Evolutionary conservation across 495 filamentous ascomycete genomes (phyloP), one percentile per base, ranked within the genome.

Genomic region (Saxophila tyrrhenica): DNA sequence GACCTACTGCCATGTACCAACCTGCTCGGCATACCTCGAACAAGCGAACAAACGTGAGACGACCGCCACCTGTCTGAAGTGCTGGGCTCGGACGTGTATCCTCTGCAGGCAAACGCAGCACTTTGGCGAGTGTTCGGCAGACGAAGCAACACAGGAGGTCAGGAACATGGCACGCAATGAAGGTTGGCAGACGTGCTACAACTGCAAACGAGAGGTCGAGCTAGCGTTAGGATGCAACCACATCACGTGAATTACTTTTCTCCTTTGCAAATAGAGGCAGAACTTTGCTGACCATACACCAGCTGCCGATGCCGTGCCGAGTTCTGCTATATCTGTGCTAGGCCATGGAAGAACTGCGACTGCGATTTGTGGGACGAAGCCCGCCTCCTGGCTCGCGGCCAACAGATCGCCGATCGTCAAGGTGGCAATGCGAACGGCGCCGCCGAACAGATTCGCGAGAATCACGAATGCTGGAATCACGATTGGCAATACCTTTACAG

Each of bases 91-190:
- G 44, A 79, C 75, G 1, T 80, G 78, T 51, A 61, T 65, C 0
- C 56, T 64, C 9, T 81, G 78, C 57, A 80, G 77, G 51, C 52
- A 55, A 13, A 54, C 49, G 16, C 48, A 64, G 1, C 78, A 80
- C 54, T 22, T 50, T 0, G 62, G 61, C 0, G 47, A 56, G 22
- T 71, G 70, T 20, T 45, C 50, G 0, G 46, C 54, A 1, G 63
- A 69, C 25, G 44, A 42, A 23, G 50, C 7, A 29, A 47, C 46
- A 3, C 39, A 48, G 41, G 55, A 42, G 7, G 22, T 71, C 1
- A 51, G 68, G 17, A 39, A 52, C n/a, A 3, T 68, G 2, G 69
- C 66, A 5, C 22, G 52, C 22, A 35, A 55, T 7, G 44, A 48
- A 24, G 65, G 68, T 3, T 72, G 65, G 65, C 59, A 61, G 48